These are phyloP conservation scores for Phytomonas francai DNA, from an alignment of 208 protist species.

Conservation along the genomic window DNA sequence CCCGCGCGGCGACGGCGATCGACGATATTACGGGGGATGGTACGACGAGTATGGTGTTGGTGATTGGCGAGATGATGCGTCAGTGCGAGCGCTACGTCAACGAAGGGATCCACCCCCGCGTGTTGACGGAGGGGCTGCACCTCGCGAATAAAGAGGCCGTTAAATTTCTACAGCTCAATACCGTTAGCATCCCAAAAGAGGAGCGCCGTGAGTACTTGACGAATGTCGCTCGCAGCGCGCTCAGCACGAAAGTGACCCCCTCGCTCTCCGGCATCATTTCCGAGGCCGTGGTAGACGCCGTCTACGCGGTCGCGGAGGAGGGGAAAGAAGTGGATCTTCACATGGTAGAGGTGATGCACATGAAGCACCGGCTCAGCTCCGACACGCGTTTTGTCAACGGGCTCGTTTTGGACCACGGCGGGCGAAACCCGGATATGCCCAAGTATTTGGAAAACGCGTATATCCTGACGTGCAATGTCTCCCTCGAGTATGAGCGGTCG, in stretches of 20 bases:
- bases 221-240: constrained; percentile 92
- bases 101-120: constrained; percentile 98
- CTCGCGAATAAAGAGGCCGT: constrained; percentile 90
- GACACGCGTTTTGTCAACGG: constrained; percentile 98
- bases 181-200: constrained; percentile 53
- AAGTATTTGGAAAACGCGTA: constrained; percentile 95
- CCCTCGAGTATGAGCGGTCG: constrained; percentile 99
- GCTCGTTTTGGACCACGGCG: constrained; percentile 99
- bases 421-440: constrained; percentile 98
- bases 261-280: constrained; percentile 80
- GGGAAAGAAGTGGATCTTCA: constrained; percentile 94
- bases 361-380: constrained; percentile 95
- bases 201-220: constrained; percentile 91
- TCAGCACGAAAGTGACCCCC: constrained; percentile 92
- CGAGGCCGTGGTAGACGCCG: constrained; percentile 95
- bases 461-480: constrained; percentile 99
- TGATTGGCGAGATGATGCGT: constrained; percentile 99
- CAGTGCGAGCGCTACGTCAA: constrained; percentile 96
- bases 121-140: constrained; percentile 98
- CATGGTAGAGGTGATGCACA: constrained; percentile 99
- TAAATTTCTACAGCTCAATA: constrained; percentile 82
- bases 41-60: constrained; percentile 98
- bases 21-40: constrained; percentile 99
- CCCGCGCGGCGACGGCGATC: constrained; percentile 98
- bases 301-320: constrained; percentile 79